Percentiles rank a stretch among this genome's conserved stretches.
Conservation (phyloP, 306 rosid species). For the Amphicarpaea edgeworthii region DNA sequence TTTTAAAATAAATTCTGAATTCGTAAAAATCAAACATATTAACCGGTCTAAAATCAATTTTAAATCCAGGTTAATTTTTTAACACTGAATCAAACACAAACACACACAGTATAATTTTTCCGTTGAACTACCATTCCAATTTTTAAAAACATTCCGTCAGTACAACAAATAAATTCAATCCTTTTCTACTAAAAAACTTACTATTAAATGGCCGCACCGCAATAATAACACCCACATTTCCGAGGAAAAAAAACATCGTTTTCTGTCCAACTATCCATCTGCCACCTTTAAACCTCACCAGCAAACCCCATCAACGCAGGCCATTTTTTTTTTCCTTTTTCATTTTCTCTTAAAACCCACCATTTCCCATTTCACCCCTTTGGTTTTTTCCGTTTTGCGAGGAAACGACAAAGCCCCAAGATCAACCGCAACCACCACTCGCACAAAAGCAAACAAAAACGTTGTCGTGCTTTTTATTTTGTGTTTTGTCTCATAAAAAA, state of each 20-base stretch:
- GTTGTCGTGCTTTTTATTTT: background rate
- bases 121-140: no score
- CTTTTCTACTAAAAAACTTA: background rate
- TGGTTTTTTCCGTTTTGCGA: background rate
- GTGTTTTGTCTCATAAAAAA: background rate
- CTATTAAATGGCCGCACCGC: slow-evolving; percentile 14
- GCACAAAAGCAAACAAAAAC: slow-evolving; percentile 22
- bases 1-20: no score
- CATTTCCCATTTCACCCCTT: slow-evolving; percentile 20
- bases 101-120: no score
- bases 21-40: no score
- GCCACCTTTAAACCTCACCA: slow-evolving; percentile 44
- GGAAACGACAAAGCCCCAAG: slow-evolving; percentile 18
- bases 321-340: background rate
- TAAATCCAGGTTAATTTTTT: no score
- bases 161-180: background rate
- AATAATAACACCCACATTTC: slow-evolving; percentile 50
- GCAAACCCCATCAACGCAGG: background rate
- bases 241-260: slow-evolving; percentile 43
- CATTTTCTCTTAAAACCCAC: background rate
- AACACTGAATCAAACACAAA: no score
- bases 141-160: background rate
- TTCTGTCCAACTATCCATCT: slow-evolving; percentile 43
- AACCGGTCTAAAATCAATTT: no score
- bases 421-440: slow-evolving; percentile 24